A percentile compares a stretch with the other conserved stretches of the same genome.
Evolutionary conservation across 345 rosid species (phyloP).

Genomic region (Mangifera indica): DNA sequence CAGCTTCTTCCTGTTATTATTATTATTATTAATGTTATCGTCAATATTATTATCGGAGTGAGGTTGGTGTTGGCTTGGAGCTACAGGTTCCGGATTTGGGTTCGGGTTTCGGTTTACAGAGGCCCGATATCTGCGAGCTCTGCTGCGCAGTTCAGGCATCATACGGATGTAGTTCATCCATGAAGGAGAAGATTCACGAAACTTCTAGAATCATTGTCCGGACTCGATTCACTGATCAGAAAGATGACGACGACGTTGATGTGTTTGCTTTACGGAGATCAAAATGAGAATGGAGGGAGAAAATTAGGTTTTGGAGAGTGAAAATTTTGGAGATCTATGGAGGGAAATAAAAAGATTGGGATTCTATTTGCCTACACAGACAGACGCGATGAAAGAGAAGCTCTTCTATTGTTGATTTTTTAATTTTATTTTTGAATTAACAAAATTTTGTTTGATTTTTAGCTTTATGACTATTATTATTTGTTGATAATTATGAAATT

Average conservation of each 20-base stretch:
- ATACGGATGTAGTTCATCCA: conserved; percentile 25
- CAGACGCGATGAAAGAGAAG: background rate
- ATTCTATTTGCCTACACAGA: background rate
- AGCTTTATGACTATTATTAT: too few species aligned
- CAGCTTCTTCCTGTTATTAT: conserved; percentile 3
- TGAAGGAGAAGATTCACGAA: conserved; percentile 33
- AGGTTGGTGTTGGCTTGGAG: conserved; percentile 13
- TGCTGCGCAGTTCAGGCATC: conserved; percentile 58
- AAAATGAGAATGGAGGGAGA: background rate
- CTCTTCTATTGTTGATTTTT: too few species aligned
- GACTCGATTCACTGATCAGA: conserved; percentile 1
- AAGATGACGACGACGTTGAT: background rate
- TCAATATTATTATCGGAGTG: conserved; percentile 3
- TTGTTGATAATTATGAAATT: too few species aligned
- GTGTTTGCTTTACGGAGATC: background rate
- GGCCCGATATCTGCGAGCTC: conserved; percentile 41
- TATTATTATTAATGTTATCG: background rate
- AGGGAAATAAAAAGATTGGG: conserved; percentile 25
- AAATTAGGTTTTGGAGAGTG: conserved; percentile 24
- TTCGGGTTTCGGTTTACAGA: conserved; percentile 26
- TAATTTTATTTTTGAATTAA: too few species aligned
- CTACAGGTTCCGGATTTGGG: conserved; percentile 21
- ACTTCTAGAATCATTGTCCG: conserved; percentile 37
- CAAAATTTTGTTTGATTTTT: too few species aligned
- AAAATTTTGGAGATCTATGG: conserved; percentile 38